phyloP scores from a whole-genome alignment of 768 basidiomycete species.

The Mycena galericulata region DNA sequence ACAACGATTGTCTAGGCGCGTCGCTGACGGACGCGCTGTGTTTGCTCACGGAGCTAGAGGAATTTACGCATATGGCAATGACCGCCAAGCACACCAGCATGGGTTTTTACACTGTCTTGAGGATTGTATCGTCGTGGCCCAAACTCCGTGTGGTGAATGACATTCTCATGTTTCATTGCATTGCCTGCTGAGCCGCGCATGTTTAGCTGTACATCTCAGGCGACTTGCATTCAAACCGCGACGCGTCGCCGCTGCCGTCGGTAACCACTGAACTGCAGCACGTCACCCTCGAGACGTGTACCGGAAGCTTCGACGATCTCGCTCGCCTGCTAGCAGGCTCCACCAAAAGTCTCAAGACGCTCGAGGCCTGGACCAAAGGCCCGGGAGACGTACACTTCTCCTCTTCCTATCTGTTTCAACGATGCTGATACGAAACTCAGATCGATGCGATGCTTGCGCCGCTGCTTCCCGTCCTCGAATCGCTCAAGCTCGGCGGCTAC shows the following conservation, averaged over 20 bases:
- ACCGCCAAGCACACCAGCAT: neutral
- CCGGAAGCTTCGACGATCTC: neutral
- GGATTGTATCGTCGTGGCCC: constrained; percentile 1
- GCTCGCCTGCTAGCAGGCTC: constrained; percentile 24
- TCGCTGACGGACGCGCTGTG: neutral
- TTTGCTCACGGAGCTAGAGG: neutral
- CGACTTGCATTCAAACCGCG: neutral
- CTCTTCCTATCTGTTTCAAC: neutral
- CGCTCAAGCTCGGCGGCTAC: constrained; percentile 15
- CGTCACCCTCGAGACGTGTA: constrained; percentile 21
- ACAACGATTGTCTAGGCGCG: neutral
- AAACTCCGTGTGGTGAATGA: neutral
- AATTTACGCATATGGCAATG: constrained; percentile 6
- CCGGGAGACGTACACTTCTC: neutral
- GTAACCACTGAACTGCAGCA: constrained; percentile 15
- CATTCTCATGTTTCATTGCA: neutral
- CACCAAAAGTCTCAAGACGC: constrained; percentile 3
- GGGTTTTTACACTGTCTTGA: neutral
- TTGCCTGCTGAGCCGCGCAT: neutral
- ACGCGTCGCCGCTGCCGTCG: constrained; percentile 30
- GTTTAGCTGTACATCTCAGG: neutral
- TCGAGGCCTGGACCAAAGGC: constrained; percentile 23
- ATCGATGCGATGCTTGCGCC: constrained; percentile 9
- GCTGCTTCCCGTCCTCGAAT: constrained; percentile 20
- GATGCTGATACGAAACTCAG: neutral